A percentile compares a stretch with the other conserved stretches of the same genome.
Evolutionary conservation across 768 basidiomycete species (phyloP).

Genomic region (Rhodotorula taiwanensis): DNA sequence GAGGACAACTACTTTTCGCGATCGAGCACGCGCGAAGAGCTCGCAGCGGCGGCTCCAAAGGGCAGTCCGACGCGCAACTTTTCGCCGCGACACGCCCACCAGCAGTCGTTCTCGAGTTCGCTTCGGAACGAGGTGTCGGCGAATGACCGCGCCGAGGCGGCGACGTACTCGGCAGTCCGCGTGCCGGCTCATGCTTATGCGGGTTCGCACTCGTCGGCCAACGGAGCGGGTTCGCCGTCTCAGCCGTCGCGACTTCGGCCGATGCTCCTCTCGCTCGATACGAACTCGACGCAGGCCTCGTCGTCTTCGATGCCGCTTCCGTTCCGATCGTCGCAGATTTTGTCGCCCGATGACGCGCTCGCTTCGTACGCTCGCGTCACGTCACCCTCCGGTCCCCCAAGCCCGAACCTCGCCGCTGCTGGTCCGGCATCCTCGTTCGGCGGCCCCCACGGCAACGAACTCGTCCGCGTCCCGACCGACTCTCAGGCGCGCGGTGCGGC

Average conservation of each 20-base stretch:
- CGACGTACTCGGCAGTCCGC: not conserved
- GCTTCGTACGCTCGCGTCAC: slow-evolving; percentile 28
- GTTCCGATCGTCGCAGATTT: not conserved
- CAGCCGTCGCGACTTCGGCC: not conserved
- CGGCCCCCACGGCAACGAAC: no score
- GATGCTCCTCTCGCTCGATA: not conserved
- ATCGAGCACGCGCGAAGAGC: slow-evolving; percentile 20
- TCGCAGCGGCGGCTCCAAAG: not conserved
- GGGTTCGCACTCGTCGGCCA: not conserved
- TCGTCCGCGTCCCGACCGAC: not conserved
- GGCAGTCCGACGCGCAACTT: not conserved
- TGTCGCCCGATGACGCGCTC: slow-evolving; percentile 30
- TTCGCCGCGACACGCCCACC: slow-evolving; percentile 8
- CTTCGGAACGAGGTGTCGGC: slow-evolving; percentile 16
- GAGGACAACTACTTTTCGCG: slow-evolving; percentile 12
- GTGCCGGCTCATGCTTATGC: not conserved
- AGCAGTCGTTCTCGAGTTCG: slow-evolving; percentile 22
- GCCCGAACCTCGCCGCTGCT: not conserved
- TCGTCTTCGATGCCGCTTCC: slow-evolving; percentile 3
- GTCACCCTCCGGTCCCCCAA: not conserved
- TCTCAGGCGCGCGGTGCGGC: not conserved
- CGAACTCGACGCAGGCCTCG: slow-evolving; percentile 2
- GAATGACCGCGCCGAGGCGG: not conserved
- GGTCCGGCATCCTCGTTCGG: no score
- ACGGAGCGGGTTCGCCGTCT: not conserved